A percentile compares a stretch with the other conserved stretches of the same genome.
Conservation (phyloP, 208 protist species). For the Angomonas desouzai region DNA sequence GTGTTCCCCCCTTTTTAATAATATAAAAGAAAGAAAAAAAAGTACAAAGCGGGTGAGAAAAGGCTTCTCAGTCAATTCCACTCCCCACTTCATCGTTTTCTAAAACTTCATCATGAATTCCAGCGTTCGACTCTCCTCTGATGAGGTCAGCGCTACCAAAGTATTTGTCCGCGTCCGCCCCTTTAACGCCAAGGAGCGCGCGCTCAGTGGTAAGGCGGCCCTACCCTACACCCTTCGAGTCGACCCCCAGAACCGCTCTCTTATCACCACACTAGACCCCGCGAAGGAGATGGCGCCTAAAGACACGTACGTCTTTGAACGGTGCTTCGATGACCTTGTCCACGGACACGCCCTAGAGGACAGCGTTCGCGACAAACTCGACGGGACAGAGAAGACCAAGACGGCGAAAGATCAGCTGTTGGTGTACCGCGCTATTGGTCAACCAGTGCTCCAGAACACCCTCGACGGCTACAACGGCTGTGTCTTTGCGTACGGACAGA, state of each 20-base stretch:
- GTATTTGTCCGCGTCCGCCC: slow-evolving; percentile 80
- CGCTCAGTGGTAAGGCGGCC: background rate
- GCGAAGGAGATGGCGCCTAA: slow-evolving; percentile 31
- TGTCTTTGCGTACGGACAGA: slow-evolving; percentile 91
- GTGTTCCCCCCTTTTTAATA: background rate
- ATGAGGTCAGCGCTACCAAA: slow-evolving; percentile 42
- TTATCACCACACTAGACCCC: slow-evolving; percentile 63
- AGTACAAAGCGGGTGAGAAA: no score
- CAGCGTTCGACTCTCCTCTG: background rate
- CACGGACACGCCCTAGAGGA: background rate
- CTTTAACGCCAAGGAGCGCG: slow-evolving; percentile 44
- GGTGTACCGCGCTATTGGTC: slow-evolving; percentile 65
- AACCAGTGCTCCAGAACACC: slow-evolving; percentile 58
- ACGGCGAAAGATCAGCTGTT: slow-evolving; percentile 34
- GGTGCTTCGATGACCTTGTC: slow-evolving; percentile 37
- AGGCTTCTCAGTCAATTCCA: no score
- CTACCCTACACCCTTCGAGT: slow-evolving; percentile 32
- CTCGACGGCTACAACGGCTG: slow-evolving; percentile 86
- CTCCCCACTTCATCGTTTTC: slow-evolving; percentile 6
- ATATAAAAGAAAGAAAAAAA: slow-evolving; percentile 2
- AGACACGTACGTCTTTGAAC: slow-evolving; percentile 68
- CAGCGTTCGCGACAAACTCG: slow-evolving; percentile 30
- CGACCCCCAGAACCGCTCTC: slow-evolving; percentile 47
- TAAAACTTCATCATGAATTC: slow-evolving; percentile 7
- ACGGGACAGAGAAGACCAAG: slow-evolving; percentile 15